Conservation (phyloP, 2,329 filamentous ascomycete genomes). For the Fusarium concolor region DNA sequence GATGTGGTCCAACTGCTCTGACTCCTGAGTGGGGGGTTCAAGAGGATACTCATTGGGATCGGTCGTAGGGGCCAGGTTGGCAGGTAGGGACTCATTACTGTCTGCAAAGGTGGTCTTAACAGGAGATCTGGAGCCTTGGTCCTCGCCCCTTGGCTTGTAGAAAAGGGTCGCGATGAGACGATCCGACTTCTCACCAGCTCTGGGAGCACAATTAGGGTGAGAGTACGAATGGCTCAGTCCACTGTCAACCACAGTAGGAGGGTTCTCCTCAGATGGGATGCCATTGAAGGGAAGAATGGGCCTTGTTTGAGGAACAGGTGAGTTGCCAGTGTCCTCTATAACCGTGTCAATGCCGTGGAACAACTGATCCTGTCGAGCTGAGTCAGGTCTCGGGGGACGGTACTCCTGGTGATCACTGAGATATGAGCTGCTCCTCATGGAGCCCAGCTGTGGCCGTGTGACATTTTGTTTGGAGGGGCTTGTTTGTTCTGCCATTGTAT, state of each 20-base stretch:
- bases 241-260: slow-evolving; percentile 70
- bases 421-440: slow-evolving; percentile 71
- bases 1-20: slow-evolving; percentile 70
- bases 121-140: slow-evolving; percentile 49
- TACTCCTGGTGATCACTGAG: slow-evolving; percentile 73
- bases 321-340: slow-evolving; percentile 64
- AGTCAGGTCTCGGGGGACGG: slow-evolving; percentile 66
- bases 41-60: slow-evolving; percentile 69
- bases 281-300: slow-evolving; percentile 66
- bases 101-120: slow-evolving; percentile 46
- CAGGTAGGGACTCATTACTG: slow-evolving; percentile 55
- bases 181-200: slow-evolving; percentile 59
- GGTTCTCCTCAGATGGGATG: slow-evolving; percentile 68
- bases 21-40: slow-evolving; percentile 66
- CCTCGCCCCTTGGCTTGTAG: slow-evolving; percentile 63
- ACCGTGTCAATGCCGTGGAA: slow-evolving; percentile 73
- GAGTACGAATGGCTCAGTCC: slow-evolving; percentile 72
- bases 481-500: slow-evolving; percentile 50
- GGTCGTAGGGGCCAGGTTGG: slow-evolving; percentile 70
- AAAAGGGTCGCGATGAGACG: slow-evolving; percentile 72
- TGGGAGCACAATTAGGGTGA: slow-evolving; percentile 71
- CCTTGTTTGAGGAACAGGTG: slow-evolving; percentile 54
- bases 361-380: slow-evolving; percentile 61
- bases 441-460: slow-evolving; percentile 61
- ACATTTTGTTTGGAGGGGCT: slow-evolving; percentile 50